Percentiles rank a stretch among this genome's conserved stretches.
Evolutionary conservation across 177 flowering plant species (phyloP).

Genomic region (Tripterygium wilfordii): DNA sequence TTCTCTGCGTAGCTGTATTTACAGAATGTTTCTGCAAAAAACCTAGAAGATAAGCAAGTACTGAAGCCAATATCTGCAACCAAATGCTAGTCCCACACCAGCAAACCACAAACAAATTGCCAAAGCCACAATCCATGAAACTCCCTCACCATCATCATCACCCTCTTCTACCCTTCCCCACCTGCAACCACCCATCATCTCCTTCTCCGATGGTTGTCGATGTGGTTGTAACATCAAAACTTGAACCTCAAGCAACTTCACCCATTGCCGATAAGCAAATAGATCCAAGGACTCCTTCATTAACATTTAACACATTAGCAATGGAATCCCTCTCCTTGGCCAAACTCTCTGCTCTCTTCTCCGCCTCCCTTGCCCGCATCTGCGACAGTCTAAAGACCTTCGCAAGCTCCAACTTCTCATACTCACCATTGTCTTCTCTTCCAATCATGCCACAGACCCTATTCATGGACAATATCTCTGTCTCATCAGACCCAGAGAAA

Average conservation of each 20-base stretch:
- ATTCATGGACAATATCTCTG: slow-evolving; percentile 11
- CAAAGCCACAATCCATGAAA: slow-evolving; percentile 29
- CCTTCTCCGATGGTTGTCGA: neutral
- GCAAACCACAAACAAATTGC: slow-evolving; percentile 51
- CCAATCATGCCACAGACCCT: slow-evolving; percentile 12
- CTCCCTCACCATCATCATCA: slow-evolving; percentile 12
- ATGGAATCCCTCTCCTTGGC: slow-evolving; percentile 40
- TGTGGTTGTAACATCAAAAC: slow-evolving; percentile 20
- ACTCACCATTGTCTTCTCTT: neutral
- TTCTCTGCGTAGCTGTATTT: neutral
- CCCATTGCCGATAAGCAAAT: slow-evolving; percentile 50
- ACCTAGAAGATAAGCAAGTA: neutral
- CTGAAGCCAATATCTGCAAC: slow-evolving; percentile 24
- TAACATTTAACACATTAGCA: slow-evolving; percentile 20
- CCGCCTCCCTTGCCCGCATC: slow-evolving; percentile 64
- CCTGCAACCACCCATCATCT: neutral
- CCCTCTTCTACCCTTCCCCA: neutral
- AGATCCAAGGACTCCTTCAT: slow-evolving; percentile 29
- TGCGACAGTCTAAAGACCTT: slow-evolving; percentile 66
- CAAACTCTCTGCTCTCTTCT: slow-evolving; percentile 26
- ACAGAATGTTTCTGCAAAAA: neutral
- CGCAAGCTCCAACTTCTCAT: slow-evolving; percentile 37
- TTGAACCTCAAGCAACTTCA: slow-evolving; percentile 50
- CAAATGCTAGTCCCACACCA: slow-evolving; percentile 36
- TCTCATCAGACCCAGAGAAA: slow-evolving; percentile 29